Evolutionary conservation across 805 yeast genomes (phyloP).

Genomic region (Ogataea thermomethanolica): DNA sequence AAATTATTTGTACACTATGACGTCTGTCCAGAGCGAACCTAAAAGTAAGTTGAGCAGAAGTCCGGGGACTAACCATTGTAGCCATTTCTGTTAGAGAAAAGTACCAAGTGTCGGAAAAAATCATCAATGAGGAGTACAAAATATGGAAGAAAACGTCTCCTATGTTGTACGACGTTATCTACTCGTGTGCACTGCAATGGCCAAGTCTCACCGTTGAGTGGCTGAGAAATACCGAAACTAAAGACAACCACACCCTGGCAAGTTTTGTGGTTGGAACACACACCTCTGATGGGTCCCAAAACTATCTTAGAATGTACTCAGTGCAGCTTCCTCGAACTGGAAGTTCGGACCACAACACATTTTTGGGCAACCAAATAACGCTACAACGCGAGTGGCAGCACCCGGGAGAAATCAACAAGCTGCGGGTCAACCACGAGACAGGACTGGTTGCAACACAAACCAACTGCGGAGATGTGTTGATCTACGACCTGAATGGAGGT

Average conservation of each 20-base stretch:
- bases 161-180: conserved; percentile 66
- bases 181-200: conserved; percentile 63
- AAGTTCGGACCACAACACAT: conserved; percentile 25
- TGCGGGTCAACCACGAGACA: conserved; percentile 50
- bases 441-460: conserved; percentile 53
- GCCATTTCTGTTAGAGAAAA: conserved; percentile 29
- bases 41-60: conserved; percentile 2
- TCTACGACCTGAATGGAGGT: conserved; percentile 35
- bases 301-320: conserved; percentile 43
- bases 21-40: conserved; percentile 10
- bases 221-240: conserved; percentile 44
- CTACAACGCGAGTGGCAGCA: conserved; percentile 53
- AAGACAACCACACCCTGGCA: conserved; percentile 16
- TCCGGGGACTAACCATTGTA: conserved; percentile 13
- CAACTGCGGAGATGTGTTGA: conserved; percentile 46
- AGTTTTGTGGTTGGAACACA: conserved; percentile 46
- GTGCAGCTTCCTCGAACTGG: conserved; percentile 50
- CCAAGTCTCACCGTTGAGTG: conserved; percentile 72
- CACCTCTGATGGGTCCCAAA: conserved; percentile 39
- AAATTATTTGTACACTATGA: conserved; percentile 3
- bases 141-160: conserved; percentile 87
- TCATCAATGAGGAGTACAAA: conserved; percentile 71
- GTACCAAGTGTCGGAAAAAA: conserved; percentile 56
- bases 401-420: conserved; percentile 63
- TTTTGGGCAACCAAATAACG: conserved; percentile 38